These are phyloP conservation scores for Vicia villosa DNA, from an alignment of 306 rosid species.

Conservation along the genomic window DNA sequence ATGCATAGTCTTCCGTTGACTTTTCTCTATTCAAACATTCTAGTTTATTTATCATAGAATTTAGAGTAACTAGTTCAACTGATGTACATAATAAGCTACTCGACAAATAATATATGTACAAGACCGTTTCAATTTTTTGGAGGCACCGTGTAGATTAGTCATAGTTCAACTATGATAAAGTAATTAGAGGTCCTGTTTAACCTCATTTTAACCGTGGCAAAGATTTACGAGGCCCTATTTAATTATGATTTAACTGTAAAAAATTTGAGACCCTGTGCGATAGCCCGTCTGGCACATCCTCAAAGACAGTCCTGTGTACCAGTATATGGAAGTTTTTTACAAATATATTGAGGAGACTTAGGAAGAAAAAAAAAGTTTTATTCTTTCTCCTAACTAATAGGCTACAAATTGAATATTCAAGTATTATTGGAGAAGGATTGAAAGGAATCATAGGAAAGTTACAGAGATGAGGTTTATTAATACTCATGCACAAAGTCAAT, in stretches of 20 bases:
- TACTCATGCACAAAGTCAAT: background rate
- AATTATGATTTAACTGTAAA: no score
- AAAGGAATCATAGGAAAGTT: background rate
- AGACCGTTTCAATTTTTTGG: no score
- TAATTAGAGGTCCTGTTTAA: no score
- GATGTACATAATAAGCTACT: background rate
- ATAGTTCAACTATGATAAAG: no score
- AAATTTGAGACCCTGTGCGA: no score
- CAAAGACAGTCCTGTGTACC: no score
- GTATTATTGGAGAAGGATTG: background rate
- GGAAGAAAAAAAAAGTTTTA: background rate
- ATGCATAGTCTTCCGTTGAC: conserved; percentile 3
- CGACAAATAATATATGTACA: background rate
- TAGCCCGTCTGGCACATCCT: no score
- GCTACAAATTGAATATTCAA: background rate
- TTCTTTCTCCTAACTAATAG: background rate
- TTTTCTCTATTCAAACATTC: background rate
- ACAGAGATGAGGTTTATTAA: background rate
- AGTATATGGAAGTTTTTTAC: background rate
- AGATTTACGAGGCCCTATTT: no score
- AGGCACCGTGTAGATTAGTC: no score
- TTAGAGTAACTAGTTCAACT: background rate
- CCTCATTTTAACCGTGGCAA: no score
- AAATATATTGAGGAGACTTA: background rate
- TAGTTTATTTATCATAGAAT: background rate